These are phyloP conservation scores for Pistacia vera DNA, from an alignment of 345 rosid genomes.

Conservation along the genomic window DNA sequence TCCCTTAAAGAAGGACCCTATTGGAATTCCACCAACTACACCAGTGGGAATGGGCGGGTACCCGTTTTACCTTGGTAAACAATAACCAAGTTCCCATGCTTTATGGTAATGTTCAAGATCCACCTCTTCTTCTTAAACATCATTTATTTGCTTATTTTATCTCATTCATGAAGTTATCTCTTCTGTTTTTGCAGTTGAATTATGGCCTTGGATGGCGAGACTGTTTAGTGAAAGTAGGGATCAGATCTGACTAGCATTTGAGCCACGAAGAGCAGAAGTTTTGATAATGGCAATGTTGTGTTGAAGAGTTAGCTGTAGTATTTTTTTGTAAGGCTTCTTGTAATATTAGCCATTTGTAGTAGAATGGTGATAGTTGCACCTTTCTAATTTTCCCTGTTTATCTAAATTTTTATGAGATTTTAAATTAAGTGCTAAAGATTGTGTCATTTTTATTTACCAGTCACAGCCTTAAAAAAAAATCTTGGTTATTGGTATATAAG, in stretches of 20 bases:
- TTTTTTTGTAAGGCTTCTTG: not conserved
- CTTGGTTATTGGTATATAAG: no score
- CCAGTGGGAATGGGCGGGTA: conserved; percentile 56
- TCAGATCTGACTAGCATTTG: not conserved
- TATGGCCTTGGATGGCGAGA: not conserved
- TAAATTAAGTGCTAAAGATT: no score
- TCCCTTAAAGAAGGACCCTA: conserved; percentile 38
- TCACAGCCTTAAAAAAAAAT: no score
- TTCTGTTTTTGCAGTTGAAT: conserved; percentile 6
- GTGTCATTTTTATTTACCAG: no score
- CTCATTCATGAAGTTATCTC: not conserved
- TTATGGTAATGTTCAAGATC: not conserved
- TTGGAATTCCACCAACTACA: conserved; percentile 34
- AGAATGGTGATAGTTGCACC: conserved; percentile 1
- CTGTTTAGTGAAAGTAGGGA: conserved; percentile 1
- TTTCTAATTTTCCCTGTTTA: not conserved
- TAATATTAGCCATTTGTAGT: not conserved
- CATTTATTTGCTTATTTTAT: not conserved
- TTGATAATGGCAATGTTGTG: conserved; percentile 3
- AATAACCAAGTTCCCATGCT: conserved; percentile 4
- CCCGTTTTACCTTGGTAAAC: conserved; percentile 41
- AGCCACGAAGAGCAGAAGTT: not conserved
- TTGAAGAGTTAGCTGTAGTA: not conserved
- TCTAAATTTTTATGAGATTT: not conserved
- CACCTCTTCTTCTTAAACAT: not conserved